phyloP scores from a whole-genome alignment of 768 basidiomycete genomes.

The Leccinum disarticulatum region DNA sequence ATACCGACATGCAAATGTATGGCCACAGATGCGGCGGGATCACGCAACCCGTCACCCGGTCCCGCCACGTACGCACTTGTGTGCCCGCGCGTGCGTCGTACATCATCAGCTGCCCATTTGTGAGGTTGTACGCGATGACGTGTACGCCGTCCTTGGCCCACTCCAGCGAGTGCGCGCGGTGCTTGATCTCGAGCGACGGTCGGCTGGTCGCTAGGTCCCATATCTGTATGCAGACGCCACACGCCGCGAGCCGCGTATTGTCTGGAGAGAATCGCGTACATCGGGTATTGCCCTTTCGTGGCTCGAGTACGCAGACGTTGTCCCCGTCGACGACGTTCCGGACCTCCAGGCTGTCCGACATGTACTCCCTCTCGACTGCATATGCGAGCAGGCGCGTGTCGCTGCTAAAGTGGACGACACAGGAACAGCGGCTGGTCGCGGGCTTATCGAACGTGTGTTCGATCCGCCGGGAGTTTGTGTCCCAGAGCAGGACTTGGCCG shows the following conservation, averaged over 20 bases:
- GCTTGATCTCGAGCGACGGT: slow-evolving; percentile 26
- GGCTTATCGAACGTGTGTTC: slow-evolving; percentile 27
- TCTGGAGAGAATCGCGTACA: slow-evolving; percentile 29
- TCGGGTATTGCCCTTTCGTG: slow-evolving; percentile 23
- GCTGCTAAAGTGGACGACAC: slow-evolving; percentile 25
- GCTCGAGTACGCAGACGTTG: slow-evolving; percentile 19
- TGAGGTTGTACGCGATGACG: slow-evolving; percentile 23
- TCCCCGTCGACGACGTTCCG: slow-evolving; percentile 13
- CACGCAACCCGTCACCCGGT: neutral
- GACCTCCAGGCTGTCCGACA: slow-evolving; percentile 24
- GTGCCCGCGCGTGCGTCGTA: slow-evolving; percentile 19
- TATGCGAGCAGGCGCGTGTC: slow-evolving; percentile 21
- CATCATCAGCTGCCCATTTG: slow-evolving; percentile 27
- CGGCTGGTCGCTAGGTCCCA: slow-evolving; percentile 21
- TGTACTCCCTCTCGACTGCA: slow-evolving; percentile 26
- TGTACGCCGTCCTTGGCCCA: slow-evolving; percentile 23
- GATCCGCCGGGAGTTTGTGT: slow-evolving; percentile 20
- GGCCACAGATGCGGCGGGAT: slow-evolving; percentile 20
- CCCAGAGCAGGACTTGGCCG: slow-evolving; percentile 26
- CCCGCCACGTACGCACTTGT: slow-evolving; percentile 24
- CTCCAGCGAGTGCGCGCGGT: slow-evolving; percentile 25
- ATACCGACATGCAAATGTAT: slow-evolving; percentile 25
- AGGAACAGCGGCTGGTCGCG: slow-evolving; percentile 21
- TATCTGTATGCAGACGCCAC: slow-evolving; percentile 25
- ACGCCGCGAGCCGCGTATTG: slow-evolving; percentile 23